Evolutionary conservation across 225 moss, liverwort and hornwort species (phyloP), one percentile per base, ranked within the genome.

Genomic region (Bryoerythrophyllum caledonicum): DNA sequence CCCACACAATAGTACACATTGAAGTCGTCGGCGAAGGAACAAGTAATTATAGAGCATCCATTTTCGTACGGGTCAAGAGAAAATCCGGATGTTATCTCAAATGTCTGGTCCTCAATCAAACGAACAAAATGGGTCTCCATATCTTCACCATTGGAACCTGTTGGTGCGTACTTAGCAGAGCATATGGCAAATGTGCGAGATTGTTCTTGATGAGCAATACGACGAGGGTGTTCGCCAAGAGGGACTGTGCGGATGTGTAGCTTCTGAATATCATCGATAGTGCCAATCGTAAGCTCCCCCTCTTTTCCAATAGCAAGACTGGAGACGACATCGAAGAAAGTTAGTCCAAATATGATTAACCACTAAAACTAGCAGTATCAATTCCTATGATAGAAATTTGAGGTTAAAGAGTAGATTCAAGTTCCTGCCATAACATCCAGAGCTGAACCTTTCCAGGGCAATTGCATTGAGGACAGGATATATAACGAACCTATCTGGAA

Each of bases 201-300:
- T 6, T 86, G 86, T 76, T 93, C 91, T 79, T 93, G 91, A 74
- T 93, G 93, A 78, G 89, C 86, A 25, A 93, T 93, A 15, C 93
- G 89, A 67, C 89, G 89, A 52, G 93, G 93, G 58, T 93, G 91
- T 63, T 93, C 93, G 26, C 89, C 89, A 53, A 93, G 81, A 58
- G 89, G 93, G 25, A 93, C 89, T 27, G 93, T 91, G 12, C 93
- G 89, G 35, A 93, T 91, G 70, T 93, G 93, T 25, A 93, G 80
- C 80, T 93, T 93, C 65, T 93, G 91, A 75, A 93, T 93, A 59
- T 93, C 91, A 80, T 93, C 93, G 51, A 93, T 93, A 4, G 93
- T 91, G 49, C 93, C 89, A 61, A 93, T 93, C 15, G 93, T 93
- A 34, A 93, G 91, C 83, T 91, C 93, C 24, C 93, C 93, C 84